A percentile compares a stretch with the other conserved stretches of the same genome.
phyloP scores from a whole-genome alignment of 192 early-diverging fungal genomes.

The Rhizophlyctis rosea region DNA sequence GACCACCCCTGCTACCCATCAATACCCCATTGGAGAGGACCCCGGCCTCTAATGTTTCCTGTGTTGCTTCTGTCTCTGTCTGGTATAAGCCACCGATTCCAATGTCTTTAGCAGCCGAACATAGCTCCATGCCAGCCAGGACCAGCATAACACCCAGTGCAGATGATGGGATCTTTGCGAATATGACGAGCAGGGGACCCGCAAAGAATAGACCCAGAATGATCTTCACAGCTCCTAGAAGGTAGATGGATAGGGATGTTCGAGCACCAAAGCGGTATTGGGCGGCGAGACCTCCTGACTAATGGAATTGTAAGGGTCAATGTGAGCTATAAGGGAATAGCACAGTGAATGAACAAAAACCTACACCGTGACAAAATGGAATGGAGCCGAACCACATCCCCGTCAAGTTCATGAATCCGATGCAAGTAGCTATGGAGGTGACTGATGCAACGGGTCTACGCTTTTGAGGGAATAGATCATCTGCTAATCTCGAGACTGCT shows the following conservation, averaged over 20 bases:
- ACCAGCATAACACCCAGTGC: slow-evolving; percentile 87
- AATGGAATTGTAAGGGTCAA: slow-evolving; percentile 41
- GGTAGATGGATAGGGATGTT: slow-evolving; percentile 70
- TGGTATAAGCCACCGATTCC: slow-evolving; percentile 37
- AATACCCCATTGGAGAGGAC: slow-evolving; percentile 13
- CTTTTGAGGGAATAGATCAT: slow-evolving; percentile 73
- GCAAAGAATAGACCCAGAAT: slow-evolving; percentile 80
- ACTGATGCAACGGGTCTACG: slow-evolving; percentile 25
- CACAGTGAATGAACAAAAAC: not conserved
- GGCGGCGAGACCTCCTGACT: slow-evolving; percentile 88
- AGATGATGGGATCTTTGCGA: slow-evolving; percentile 70
- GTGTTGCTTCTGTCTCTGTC: not conserved
- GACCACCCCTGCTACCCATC: slow-evolving; percentile 12
- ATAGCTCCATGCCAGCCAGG: slow-evolving; percentile 75
- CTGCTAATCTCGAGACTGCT: slow-evolving; percentile 68
- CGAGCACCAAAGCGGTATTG: slow-evolving; percentile 93
- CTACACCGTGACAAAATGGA: slow-evolving; percentile 63
- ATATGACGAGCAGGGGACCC: slow-evolving; percentile 66
- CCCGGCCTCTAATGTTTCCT: too few relatives aligned
- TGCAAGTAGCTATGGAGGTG: slow-evolving; percentile 48
- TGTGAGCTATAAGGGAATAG: slow-evolving; percentile 4
- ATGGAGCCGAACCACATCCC: slow-evolving; percentile 78
- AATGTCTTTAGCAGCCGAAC: slow-evolving; percentile 47
- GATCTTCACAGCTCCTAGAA: slow-evolving; percentile 78
- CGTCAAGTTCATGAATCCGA: slow-evolving; percentile 79